Conservation (phyloP, 805 yeast species). For the Starmerella gropengiesseri region DNA sequence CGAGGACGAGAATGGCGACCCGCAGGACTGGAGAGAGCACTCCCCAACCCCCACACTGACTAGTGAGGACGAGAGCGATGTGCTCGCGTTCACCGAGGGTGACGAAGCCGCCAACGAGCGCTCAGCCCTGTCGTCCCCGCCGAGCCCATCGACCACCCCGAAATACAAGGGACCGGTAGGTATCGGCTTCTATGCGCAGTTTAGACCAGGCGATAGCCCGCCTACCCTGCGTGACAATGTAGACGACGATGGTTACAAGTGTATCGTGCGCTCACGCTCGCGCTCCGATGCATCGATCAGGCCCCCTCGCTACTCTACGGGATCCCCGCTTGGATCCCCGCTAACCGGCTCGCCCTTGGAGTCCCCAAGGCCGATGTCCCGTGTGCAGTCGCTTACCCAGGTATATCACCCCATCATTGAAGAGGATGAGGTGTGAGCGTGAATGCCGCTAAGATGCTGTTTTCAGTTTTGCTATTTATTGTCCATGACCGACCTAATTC, state of each 20-base stretch:
- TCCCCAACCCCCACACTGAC: background rate
- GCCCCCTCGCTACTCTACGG: background rate
- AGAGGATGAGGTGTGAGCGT: slow-evolving; percentile 5
- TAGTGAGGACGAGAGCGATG: slow-evolving; percentile 4
- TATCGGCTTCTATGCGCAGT: slow-evolving; percentile 9
- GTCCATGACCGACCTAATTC: too few relatives aligned
- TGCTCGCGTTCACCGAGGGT: background rate
- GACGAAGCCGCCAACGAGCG: slow-evolving; percentile 2
- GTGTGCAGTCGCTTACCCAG: slow-evolving; percentile 2
- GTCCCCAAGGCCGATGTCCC: background rate
- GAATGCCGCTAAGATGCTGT: too few relatives aligned
- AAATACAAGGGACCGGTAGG: slow-evolving; percentile 4
- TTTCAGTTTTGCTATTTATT: too few relatives aligned
- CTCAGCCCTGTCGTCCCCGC: background rate
- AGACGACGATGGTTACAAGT: slow-evolving; percentile 8
- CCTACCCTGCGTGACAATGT: background rate
- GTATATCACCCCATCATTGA: background rate
- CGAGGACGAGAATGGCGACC: too few relatives aligned
- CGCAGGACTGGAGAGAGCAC: background rate
- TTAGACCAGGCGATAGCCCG: slow-evolving; percentile 2
- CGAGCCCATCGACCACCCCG: background rate
- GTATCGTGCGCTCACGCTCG: slow-evolving; percentile 5
- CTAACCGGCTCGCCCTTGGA: background rate
- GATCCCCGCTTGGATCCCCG: background rate
- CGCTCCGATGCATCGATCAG: background rate